These are phyloP conservation scores for Botrytis fragariae DNA, from an alignment of 2,329 filamentous ascomycete species.

Conservation along the genomic window DNA sequence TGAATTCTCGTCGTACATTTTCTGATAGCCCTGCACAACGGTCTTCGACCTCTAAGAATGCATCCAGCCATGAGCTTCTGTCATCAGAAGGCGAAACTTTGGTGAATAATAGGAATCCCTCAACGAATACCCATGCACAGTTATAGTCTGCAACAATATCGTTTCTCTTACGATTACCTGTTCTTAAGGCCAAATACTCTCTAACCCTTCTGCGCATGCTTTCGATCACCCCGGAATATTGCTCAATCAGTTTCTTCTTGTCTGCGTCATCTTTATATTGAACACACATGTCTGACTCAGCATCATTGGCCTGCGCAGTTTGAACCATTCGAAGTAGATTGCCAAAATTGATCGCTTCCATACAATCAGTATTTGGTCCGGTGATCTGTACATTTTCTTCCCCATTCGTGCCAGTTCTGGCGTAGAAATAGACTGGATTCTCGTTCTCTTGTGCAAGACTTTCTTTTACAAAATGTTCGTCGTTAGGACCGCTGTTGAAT, in stretches of 20 bases:
- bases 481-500: constrained; percentile 16
- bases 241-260: not conserved
- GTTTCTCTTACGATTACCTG: too few relatives aligned
- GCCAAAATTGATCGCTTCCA: constrained; percentile 26
- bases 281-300: not conserved
- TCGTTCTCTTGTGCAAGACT: not conserved
- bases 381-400: constrained; percentile 11
- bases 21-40: not conserved
- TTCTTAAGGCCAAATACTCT: too few relatives aligned
- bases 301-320: not conserved
- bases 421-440: constrained; percentile 16
- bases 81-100: not conserved
- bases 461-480: constrained; percentile 18
- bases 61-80: not conserved
- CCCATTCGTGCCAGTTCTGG: not conserved
- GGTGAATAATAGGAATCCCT: constrained; percentile 16
- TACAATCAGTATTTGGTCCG: constrained; percentile 27
- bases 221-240: constrained; percentile 12
- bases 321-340: constrained; percentile 15
- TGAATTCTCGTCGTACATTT: not conserved
- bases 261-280: constrained; percentile 9
- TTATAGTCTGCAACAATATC: not conserved
- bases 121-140: constrained; percentile 5
- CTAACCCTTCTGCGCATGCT: constrained; percentile 3
- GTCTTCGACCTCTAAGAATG: not conserved